Evolutionary conservation across 495 filamentous ascomycete genomes (phyloP).

Genomic region (Tuber umbilicatum): DNA sequence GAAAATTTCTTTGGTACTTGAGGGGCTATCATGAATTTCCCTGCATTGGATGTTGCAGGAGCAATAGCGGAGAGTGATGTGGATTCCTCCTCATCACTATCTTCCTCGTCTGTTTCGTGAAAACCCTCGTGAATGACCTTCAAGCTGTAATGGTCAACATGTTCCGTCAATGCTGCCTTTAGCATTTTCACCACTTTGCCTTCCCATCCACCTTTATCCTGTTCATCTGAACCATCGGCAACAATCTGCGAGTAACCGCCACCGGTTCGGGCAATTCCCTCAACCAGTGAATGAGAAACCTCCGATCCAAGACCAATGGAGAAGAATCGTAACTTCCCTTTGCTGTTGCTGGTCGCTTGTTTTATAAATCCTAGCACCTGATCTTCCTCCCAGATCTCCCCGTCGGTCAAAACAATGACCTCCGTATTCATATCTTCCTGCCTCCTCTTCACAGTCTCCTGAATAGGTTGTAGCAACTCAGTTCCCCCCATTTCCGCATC

Average conservation of each 20-base stretch:
- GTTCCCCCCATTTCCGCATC: conserved; percentile 56
- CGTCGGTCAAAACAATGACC: conserved; percentile 62
- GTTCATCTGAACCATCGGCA: conserved; percentile 21
- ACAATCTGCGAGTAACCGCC: conserved; percentile 61
- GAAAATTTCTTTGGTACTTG: conserved; percentile 17
- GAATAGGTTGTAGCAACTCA: conserved; percentile 54
- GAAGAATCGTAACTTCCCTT: conserved; percentile 50
- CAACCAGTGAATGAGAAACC: conserved; percentile 57
- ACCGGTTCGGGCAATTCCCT: conserved; percentile 58
- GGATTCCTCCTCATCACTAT: not conserved
- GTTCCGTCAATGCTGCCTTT: conserved; percentile 57
- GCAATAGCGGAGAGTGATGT: not conserved
- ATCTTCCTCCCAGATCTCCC: conserved; percentile 56
- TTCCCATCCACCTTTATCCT: conserved; percentile 47
- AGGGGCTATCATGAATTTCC: conserved; percentile 1
- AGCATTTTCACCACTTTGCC: conserved; percentile 62
- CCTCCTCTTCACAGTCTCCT: conserved; percentile 48
- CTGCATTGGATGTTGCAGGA: not conserved
- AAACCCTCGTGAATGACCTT: conserved; percentile 43
- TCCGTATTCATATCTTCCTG: conserved; percentile 45
- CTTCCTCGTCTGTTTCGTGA: conserved; percentile 48
- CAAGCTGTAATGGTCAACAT: conserved; percentile 54
- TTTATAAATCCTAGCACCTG: conserved; percentile 46
- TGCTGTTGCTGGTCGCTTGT: not conserved
- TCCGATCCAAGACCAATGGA: conserved; percentile 57